Evolutionary conservation across 1,284 basidiomycete genomes (phyloP).

Genomic region (Cryptococcus sp.): DNA sequence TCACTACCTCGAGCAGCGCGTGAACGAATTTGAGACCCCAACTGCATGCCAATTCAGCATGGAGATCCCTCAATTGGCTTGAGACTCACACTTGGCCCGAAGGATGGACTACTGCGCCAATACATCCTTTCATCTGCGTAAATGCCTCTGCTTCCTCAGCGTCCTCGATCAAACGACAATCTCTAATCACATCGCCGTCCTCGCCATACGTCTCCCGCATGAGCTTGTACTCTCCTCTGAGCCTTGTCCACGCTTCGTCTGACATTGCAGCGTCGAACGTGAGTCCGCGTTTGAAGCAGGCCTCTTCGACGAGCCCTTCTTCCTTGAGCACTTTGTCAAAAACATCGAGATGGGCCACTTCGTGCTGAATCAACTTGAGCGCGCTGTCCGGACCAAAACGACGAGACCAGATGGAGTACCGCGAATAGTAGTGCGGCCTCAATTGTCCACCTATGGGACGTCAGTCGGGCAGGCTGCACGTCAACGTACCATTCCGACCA

Average conservation of each 20-base stretch:
- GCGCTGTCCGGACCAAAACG: conserved; percentile 20
- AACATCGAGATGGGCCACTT: conserved; percentile 21
- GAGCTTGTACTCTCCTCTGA: conserved; percentile 16
- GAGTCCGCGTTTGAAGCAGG: conserved; percentile 21
- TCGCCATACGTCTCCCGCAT: conserved; percentile 18
- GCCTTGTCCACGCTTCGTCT: conserved; percentile 19
- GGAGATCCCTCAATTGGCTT: background rate
- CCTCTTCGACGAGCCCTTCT: conserved; percentile 22
- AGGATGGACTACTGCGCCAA: conserved; percentile 23
- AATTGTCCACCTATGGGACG: conserved; percentile 26
- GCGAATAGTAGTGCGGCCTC: conserved; percentile 27
- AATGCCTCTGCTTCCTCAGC: conserved; percentile 24
- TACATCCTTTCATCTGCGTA: conserved; percentile 26
- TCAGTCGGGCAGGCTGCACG: background rate
- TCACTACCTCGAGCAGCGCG: conserved; percentile 15
- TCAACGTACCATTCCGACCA: conserved; percentile 18
- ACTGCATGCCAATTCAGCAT: background rate
- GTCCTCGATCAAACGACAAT: conserved; percentile 21
- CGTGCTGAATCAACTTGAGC: conserved; percentile 22
- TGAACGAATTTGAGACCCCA: conserved; percentile 35
- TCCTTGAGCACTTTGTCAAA: conserved; percentile 19
- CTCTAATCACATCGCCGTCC: conserved; percentile 11
- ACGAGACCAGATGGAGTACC: conserved; percentile 23
- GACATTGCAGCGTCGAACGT: conserved; percentile 30
- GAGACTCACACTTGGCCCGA: conserved; percentile 27